Base-by-base conservation (phyloP, 257 asterid genomes). In the Pogostemon cablin region DNA sequence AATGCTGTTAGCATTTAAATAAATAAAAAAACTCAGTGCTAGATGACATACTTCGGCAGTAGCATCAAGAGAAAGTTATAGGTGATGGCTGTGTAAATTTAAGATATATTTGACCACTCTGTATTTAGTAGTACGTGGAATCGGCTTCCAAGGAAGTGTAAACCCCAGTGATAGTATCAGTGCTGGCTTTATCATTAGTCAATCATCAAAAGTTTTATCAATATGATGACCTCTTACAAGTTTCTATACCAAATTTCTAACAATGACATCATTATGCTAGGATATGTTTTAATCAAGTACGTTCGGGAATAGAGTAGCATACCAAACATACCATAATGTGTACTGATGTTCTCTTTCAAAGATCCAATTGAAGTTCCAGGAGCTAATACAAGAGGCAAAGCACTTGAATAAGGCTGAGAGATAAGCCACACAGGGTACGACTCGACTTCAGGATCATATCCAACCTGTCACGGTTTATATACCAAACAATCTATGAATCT, bases 401-500 rank as follows among this genome's bases (percentile, higher is more conserved):
- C 71, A 68, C 79, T 68, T 41, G 88, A 82, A 82, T 85, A 92
- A 6, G 96, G 96, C 74, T 92, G 96, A 63, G 82, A 61, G 54
- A 83, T 85, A 74, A 92, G 83, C 98, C 98, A 92, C 35, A 75
- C 65, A 48, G 98, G 96, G 66, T 92, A 90, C 32, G 86, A 82
- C 71, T 92, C 96, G 11, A 54, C 73, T 85, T 90, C 96, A 48
- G 96, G 96, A 84, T 92, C 96, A 80, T 90, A 92, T 11, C 98
- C 98, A 67, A 88, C 88, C 98, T 92, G 84, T 50, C 73, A 72
- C 7, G 60, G 11, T 68, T 72, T 37, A 76, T 66, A 72, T 54
- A 53, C 52, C 9, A 8, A 40, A 41, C 32, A 37, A 69, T 42
- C 48, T 42, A 48, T 0, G n/a, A 65, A 6, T n/a, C 64, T 6